Conservation (phyloP, 331 rosid genomes). For the Malus hybrid region DNA sequence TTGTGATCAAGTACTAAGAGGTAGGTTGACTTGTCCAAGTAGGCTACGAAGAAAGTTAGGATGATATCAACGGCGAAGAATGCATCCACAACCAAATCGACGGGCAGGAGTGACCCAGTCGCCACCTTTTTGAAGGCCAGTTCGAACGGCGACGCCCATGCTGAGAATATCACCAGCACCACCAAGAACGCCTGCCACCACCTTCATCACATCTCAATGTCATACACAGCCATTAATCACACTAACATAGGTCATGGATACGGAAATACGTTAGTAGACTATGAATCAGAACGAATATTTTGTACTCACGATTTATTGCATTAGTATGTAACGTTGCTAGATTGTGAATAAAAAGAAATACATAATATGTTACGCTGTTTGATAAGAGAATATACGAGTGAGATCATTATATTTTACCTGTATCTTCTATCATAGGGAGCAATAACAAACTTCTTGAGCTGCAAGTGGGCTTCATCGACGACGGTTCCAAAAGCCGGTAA, state of each 20-base stretch:
- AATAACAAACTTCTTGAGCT: slow-evolving; percentile 45
- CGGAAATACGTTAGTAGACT: neutral
- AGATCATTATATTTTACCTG: slow-evolving; percentile 24
- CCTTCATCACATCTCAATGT: slow-evolving; percentile 20
- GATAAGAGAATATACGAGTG: neutral
- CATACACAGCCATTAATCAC: no score
- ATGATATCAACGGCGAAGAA: slow-evolving; percentile 70
- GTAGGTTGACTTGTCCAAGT: slow-evolving; percentile 73
- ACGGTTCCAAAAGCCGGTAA: slow-evolving; percentile 69
- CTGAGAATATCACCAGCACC: slow-evolving; percentile 66
- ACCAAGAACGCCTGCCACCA: slow-evolving; percentile 73
- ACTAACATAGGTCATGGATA: neutral
- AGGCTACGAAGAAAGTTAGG: slow-evolving; percentile 74
- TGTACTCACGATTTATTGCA: no score
- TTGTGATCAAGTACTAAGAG: slow-evolving; percentile 67
- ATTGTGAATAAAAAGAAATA: no score
- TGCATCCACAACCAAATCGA: slow-evolving; percentile 62
- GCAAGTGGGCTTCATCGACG: slow-evolving; percentile 37
- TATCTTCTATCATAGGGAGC: slow-evolving; percentile 74
- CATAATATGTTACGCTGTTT: no score
- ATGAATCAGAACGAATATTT: no score
- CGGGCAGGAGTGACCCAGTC: slow-evolving; percentile 36
- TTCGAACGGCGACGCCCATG: slow-evolving; percentile 90
- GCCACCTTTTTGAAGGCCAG: slow-evolving; percentile 59
- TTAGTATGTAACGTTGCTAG: no score